These are phyloP conservation scores for Phoenix dactylifera DNA, from an alignment of 176 grass and related monocot genomes.

Conservation along the genomic window DNA sequence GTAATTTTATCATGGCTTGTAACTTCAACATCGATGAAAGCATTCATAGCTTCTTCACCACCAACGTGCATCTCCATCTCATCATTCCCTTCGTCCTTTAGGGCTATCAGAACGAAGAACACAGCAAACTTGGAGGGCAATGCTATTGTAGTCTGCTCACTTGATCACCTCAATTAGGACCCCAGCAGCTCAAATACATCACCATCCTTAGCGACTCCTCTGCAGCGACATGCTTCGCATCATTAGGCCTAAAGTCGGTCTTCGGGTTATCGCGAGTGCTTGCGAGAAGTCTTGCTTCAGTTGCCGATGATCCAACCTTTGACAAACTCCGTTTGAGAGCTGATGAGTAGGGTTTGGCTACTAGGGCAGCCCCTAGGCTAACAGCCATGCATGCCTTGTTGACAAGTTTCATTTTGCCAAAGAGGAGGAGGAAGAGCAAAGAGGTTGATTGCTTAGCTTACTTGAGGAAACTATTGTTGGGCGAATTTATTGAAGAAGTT, in stretches of 20 bases:
- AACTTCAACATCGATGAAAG: too few relatives aligned
- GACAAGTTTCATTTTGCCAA: slow-evolving; percentile 32
- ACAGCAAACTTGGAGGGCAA: too few relatives aligned
- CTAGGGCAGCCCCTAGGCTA: slow-evolving; percentile 43
- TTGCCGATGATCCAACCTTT: neutral
- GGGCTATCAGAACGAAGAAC: too few relatives aligned
- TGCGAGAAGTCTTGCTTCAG: neutral
- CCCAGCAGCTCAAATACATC: slow-evolving; percentile 81
- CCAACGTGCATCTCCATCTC: too few relatives aligned
- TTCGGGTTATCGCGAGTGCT: too few relatives aligned
- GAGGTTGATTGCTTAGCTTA: neutral
- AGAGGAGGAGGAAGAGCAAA: neutral
- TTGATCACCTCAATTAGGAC: slow-evolving; percentile 38
- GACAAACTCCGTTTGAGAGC: neutral
- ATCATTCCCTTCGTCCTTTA: too few relatives aligned
- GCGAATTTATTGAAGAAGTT: too few relatives aligned
- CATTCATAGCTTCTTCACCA: too few relatives aligned
- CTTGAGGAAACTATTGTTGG: too few relatives aligned
- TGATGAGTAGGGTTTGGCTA: slow-evolving; percentile 28
- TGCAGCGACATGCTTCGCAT: too few relatives aligned
- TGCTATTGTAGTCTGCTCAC: neutral
- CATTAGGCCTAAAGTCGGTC: too few relatives aligned
- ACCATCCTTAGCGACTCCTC: slow-evolving; percentile 52
- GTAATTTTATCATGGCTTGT: too few relatives aligned
- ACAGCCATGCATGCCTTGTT: slow-evolving; percentile 50